phyloP scores from a whole-genome alignment of 2,329 filamentous ascomycete genomes.

The Trichocomaceae sp. region DNA sequence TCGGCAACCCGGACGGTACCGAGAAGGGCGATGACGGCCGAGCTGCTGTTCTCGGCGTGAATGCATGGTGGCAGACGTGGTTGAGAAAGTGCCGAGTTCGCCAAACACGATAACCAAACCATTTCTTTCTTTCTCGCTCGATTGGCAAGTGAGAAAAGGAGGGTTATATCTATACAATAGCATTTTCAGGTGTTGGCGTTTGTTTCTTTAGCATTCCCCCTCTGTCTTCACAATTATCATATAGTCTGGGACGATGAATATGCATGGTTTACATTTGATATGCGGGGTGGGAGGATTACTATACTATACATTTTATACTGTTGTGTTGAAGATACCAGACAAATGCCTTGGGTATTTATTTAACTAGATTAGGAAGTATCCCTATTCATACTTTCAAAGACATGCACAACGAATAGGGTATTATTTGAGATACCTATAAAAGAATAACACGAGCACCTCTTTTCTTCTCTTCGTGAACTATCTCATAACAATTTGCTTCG shows the following conservation, averaged over 20 bases:
- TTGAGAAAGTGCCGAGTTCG: slow-evolving; percentile 32
- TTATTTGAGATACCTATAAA: not conserved
- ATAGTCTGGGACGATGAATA: not conserved
- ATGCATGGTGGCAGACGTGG: slow-evolving; percentile 57
- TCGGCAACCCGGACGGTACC: slow-evolving; percentile 56
- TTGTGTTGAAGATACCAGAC: not conserved
- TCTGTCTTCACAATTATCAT: not conserved
- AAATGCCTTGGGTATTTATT: not conserved
- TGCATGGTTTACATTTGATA: not conserved
- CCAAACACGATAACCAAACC: too few relatives aligned
- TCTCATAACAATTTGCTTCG: not conserved
- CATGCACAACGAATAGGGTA: not conserved
- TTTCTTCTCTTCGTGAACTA: not conserved
- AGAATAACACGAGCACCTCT: not conserved
- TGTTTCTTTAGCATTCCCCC: not conserved
- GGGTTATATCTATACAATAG: not conserved
- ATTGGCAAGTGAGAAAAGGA: too few relatives aligned
- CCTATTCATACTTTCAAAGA: not conserved
- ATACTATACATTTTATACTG: not conserved
- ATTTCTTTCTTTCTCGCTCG: not conserved
- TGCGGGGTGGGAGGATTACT: not conserved
- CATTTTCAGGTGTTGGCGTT: slow-evolving; percentile 6
- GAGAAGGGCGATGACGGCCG: slow-evolving; percentile 56
- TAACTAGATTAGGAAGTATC: not conserved
- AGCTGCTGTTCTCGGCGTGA: slow-evolving; percentile 52